Percentiles rank a stretch among this genome's conserved stretches.
These are phyloP conservation scores for Eudorina sp. DNA, from an alignment of 139 green algal genomes.

Conservation along the genomic window DNA sequence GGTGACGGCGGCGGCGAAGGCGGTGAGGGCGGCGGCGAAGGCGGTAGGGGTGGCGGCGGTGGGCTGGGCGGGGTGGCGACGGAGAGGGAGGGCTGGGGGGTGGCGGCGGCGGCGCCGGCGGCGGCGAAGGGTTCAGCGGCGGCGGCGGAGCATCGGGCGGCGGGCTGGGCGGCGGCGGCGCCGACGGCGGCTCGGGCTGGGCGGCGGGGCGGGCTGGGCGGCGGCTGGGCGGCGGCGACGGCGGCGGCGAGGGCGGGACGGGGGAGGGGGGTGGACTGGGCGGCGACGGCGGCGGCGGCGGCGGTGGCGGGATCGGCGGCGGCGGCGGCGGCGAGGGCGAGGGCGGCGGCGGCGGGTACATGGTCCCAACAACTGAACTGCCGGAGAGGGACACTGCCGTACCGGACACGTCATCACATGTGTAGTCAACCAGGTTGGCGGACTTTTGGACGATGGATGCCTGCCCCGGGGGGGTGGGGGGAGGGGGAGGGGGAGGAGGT, in stretches of 20 bases:
- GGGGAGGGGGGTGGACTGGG: no score
- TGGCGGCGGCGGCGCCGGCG: neutral
- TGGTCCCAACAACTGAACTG: neutral
- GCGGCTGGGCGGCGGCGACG: neutral
- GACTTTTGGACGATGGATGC: neutral
- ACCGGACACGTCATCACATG: neutral
- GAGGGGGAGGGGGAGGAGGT: neutral
- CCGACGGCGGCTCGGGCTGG: neutral
- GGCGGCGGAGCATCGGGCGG: neutral
- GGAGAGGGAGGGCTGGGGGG: neutral
- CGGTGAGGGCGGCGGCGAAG: neutral
- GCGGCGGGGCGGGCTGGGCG: neutral
- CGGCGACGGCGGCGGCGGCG: neutral
- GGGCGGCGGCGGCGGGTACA: conserved; percentile 21
- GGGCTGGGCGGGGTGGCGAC: no score
- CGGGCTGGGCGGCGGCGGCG: neutral
- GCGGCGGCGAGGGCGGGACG: no score
- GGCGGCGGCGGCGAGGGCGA: neutral
- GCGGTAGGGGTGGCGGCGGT: neutral
- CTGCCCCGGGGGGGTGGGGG: neutral
- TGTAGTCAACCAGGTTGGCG: neutral
- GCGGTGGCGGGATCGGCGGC: neutral
- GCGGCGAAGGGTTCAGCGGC: neutral
- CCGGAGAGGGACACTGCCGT: neutral
- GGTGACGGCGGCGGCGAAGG: neutral